Evolutionary conservation across 1,284 basidiomycete genomes (phyloP).

Genomic region (Entoloma clypeatum): DNA sequence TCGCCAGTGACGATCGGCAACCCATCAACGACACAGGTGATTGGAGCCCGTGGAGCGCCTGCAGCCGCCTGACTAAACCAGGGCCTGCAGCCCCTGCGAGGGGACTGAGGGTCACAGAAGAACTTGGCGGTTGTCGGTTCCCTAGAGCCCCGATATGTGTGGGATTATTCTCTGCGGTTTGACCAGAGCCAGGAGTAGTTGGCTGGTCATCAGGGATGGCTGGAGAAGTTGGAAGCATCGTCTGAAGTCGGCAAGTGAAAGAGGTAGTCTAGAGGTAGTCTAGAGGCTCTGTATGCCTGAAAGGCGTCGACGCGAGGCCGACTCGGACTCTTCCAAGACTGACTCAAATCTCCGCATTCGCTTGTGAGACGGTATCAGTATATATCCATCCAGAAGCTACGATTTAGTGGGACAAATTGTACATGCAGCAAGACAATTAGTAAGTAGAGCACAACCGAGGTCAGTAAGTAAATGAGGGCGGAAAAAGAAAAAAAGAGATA

Average conservation of each 20-base stretch:
- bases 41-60: slow-evolving; percentile 37
- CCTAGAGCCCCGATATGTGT: slow-evolving; percentile 41
- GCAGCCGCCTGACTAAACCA: slow-evolving; percentile 42
- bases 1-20: slow-evolving; percentile 13
- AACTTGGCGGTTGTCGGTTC: slow-evolving; percentile 35
- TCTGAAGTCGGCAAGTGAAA: too few species aligned
- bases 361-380: too few species aligned
- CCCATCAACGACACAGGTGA: slow-evolving; percentile 24
- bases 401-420: slow-evolving; percentile 18
- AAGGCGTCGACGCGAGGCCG: too few species aligned
- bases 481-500: slow-evolving; percentile 7
- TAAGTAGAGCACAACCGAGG: slow-evolving; percentile 16
- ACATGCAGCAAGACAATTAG: slow-evolving; percentile 20
- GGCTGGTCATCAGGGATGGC: slow-evolving; percentile 40
- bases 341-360: too few species aligned
- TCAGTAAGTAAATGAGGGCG: slow-evolving; percentile 3
- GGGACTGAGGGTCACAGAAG: slow-evolving; percentile 48
- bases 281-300: too few species aligned
- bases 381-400: slow-evolving; percentile 20
- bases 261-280: too few species aligned
- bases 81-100: slow-evolving; percentile 23
- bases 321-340: too few species aligned
- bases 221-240: slow-evolving; percentile 45
- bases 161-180: slow-evolving; percentile 11
- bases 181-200: slow-evolving; percentile 6